Evolutionary conservation across 2,329 filamentous ascomycete genomes (phyloP).

Genomic region (Penicillium brevicompactum): DNA sequence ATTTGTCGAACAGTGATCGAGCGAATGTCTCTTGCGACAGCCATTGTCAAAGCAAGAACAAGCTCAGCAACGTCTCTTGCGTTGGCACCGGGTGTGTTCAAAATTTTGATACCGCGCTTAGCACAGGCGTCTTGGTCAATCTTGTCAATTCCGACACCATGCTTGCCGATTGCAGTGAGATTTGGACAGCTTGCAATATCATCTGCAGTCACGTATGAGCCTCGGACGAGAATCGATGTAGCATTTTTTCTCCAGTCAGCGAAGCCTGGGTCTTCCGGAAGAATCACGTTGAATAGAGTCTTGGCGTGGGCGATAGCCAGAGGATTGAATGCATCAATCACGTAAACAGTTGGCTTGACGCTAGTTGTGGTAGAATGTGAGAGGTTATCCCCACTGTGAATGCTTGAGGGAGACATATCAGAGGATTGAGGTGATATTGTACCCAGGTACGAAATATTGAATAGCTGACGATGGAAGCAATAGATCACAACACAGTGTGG

Average conservation of each 20-base stretch:
- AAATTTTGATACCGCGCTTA: constrained; percentile 44
- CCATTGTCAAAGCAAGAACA: constrained; percentile 39
- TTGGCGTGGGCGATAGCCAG: constrained; percentile 39
- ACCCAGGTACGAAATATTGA: neutral
- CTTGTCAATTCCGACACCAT: constrained; percentile 52
- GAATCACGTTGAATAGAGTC: constrained; percentile 44
- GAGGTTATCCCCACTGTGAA: constrained; percentile 5
- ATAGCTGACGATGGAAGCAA: no score
- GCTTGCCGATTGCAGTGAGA: constrained; percentile 50
- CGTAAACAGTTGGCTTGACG: constrained; percentile 43
- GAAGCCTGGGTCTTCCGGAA: constrained; percentile 36
- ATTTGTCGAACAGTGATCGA: constrained; percentile 35
- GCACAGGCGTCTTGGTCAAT: constrained; percentile 47
- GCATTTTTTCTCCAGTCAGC: constrained; percentile 47
- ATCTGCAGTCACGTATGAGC: constrained; percentile 40
- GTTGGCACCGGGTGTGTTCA: constrained; percentile 53
- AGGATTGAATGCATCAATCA: constrained; percentile 45
- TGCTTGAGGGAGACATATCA: constrained; percentile 12
- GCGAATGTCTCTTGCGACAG: constrained; percentile 37
- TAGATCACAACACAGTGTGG: no score
- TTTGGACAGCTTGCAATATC: constrained; percentile 41
- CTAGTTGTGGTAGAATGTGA: neutral
- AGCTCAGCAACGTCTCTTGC: constrained; percentile 46
- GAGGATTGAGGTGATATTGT: neutral
- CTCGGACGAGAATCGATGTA: constrained; percentile 43